Evolutionary conservation across 441 rosid species (phyloP).

Genomic region (Daphne laureola): DNA sequence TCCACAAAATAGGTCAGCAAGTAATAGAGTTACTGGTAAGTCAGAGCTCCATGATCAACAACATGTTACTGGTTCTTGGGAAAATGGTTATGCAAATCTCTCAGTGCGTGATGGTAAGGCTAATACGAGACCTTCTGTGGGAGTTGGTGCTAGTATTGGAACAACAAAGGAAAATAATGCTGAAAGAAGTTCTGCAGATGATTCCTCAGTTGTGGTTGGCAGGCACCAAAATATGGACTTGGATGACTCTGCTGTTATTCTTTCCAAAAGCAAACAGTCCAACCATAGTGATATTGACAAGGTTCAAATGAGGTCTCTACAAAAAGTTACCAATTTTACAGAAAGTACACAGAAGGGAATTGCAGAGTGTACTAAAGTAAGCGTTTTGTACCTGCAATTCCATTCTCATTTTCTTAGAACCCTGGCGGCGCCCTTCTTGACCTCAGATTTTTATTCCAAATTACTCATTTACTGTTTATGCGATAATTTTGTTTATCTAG

Average conservation of each 20-base stretch:
- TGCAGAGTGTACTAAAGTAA: slow-evolving; percentile 16
- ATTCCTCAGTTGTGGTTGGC: slow-evolving; percentile 10
- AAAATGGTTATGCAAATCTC: too few species aligned
- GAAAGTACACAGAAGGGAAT: slow-evolving; percentile 12
- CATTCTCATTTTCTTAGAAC: neutral
- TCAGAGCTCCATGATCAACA: too few species aligned
- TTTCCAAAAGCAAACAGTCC: slow-evolving; percentile 7
- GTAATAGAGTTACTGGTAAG: slow-evolving; percentile 3
- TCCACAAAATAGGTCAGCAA: slow-evolving; percentile 8
- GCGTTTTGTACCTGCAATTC: slow-evolving; percentile 7
- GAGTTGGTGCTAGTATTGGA: slow-evolving; percentile 8
- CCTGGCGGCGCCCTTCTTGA: neutral
- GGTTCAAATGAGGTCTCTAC: slow-evolving; percentile 11
- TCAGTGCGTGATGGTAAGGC: too few species aligned
- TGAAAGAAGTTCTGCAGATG: slow-evolving; percentile 7
- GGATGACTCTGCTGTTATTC: slow-evolving; percentile 8
- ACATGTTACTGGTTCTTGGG: too few species aligned
- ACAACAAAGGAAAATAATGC: slow-evolving; percentile 15
- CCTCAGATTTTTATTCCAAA: neutral
- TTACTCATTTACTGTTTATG: too few species aligned
- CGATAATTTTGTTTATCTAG: too few species aligned
- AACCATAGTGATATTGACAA: slow-evolving; percentile 3
- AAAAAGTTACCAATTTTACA: slow-evolving; percentile 5
- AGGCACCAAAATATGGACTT: slow-evolving; percentile 13
- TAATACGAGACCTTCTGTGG: too few species aligned